A percentile compares a stretch with the other conserved stretches of the same genome.
phyloP scores from a whole-genome alignment of 495 filamentous ascomycete genomes.

The Podospora pseudopauciseta region DNA sequence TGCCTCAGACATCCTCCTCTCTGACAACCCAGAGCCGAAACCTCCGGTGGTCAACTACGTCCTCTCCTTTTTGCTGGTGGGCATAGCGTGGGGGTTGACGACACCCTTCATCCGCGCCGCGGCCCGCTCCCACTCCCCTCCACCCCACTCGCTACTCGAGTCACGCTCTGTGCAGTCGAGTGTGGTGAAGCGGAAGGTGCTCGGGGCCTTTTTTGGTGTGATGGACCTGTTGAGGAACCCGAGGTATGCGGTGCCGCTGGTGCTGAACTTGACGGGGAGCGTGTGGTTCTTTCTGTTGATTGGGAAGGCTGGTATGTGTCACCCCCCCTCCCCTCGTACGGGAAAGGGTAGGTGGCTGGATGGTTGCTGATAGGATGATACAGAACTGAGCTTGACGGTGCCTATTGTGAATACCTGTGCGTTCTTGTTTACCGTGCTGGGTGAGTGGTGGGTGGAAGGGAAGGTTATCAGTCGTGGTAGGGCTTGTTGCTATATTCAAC shows the following conservation, averaged over 20 bases:
- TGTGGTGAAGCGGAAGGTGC: slow-evolving; percentile 54
- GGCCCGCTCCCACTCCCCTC: slow-evolving; percentile 54
- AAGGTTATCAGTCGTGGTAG: slow-evolving; percentile 78
- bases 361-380: slow-evolving; percentile 6
- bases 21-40: slow-evolving; percentile 25
- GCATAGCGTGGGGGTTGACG: slow-evolving; percentile 76
- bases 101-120: slow-evolving; percentile 73
- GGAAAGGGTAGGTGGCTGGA: neutral
- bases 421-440: slow-evolving; percentile 91
- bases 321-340: neutral
- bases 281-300: slow-evolving; percentile 97
- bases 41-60: slow-evolving; percentile 68
- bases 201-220: slow-evolving; percentile 64
- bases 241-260: slow-evolving; percentile 76
- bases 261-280: slow-evolving; percentile 89
- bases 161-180: slow-evolving; percentile 36
- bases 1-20: slow-evolving; percentile 3
- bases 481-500: slow-evolving; percentile 13
- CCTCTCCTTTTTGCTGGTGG: slow-evolving; percentile 86
- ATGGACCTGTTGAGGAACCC: slow-evolving; percentile 75
- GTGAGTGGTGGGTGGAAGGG: slow-evolving; percentile 90
- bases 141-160: slow-evolving; percentile 49
- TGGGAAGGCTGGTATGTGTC: slow-evolving; percentile 75
- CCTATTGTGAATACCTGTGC: slow-evolving; percentile 92
- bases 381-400: slow-evolving; percentile 88